Conservation (phyloP, 129 eudicot genomes). For the Pseudognaphalium luteoalbum region DNA sequence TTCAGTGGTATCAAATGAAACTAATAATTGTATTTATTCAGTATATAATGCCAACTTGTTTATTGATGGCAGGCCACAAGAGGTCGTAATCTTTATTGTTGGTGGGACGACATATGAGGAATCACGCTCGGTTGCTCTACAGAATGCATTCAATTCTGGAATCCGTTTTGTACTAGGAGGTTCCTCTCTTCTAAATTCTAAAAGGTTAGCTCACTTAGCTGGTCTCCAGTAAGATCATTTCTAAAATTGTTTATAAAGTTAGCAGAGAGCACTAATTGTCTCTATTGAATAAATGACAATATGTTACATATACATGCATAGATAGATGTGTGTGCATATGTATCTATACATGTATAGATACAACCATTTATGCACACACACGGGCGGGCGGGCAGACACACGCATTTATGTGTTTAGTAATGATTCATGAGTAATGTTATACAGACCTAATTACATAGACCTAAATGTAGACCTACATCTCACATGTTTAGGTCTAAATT, state of each 20-base stretch:
- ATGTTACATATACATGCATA: not conserved
- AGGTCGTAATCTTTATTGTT: conserved; percentile 83
- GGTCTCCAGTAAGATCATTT: not conserved
- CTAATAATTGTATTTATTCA: not conserved
- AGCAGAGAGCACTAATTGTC: not conserved
- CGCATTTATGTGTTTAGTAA: not conserved
- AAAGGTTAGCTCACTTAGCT: conserved; percentile 48
- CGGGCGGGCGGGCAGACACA: not conserved
- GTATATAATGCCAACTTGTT: conserved; percentile 3
- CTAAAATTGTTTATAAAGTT: not conserved
- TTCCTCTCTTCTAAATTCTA: conserved; percentile 79
- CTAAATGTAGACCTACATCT: too few relatives aligned
- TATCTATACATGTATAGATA: not conserved
- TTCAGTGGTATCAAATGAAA: not conserved
- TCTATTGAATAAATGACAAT: not conserved
- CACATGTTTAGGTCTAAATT: too few relatives aligned
- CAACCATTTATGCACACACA: not conserved
- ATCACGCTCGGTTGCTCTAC: conserved; percentile 81
- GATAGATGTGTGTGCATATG: too few relatives aligned
- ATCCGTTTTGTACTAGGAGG: conserved; percentile 94
- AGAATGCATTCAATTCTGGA: conserved; percentile 75
- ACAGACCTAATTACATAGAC: too few relatives aligned
- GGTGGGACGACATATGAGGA: conserved; percentile 98
- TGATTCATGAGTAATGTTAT: too few relatives aligned
- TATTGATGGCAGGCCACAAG: conserved; percentile 74